Base-by-base conservation (phyloP, 257 asterid species). In the Scutellaria galericulata region DNA sequence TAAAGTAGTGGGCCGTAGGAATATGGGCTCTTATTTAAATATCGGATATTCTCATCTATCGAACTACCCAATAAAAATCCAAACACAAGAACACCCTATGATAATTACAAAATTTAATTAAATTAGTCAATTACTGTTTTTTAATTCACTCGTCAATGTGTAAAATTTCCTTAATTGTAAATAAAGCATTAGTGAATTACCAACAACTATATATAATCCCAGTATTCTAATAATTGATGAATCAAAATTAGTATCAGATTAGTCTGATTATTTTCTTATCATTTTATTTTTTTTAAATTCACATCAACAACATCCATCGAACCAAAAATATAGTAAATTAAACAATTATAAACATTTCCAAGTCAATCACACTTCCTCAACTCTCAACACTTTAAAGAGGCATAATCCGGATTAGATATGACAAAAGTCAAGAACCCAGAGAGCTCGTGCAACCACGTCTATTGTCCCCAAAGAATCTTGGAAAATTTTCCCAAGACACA, bases 381-480 rank as follows among this genome's bases (percentile, higher is more conserved):
- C 15, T 63, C 68, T 42, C 52, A 20, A 20, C 27, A 24, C 2
- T 24, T 24, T 24, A 24, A 24, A 24, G 27, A 10, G 69, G 71
- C 50, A 48, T 47, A 5, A 9, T 47, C 6, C 14, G 58, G 10
- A 7, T 66, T 15, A 47, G 50, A 71, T 42, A n/a, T 48, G 50
- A 14, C 62, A 15, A 74, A 76, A 86, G 83, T 73, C 79, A 75
- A 77, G 51, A 42, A 46, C 35, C 69, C 55, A 18, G 37, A 59
- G 70, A 59, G 70, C 82, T 87, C 90, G 94, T 87, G 92, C 88
- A 31, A 80, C 72, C 95, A 87, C 90, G 89, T 86, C 86, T 79
- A 14, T 61, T 54, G 24, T 54, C 66, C 8, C 59, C 2, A 79
- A 76, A 72, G 61, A 79, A 47, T 50, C 63, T 69, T 68, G 46